phyloP scores from a whole-genome alignment of 2,329 filamentous ascomycete species.

The Malbranchea zuffiana region DNA sequence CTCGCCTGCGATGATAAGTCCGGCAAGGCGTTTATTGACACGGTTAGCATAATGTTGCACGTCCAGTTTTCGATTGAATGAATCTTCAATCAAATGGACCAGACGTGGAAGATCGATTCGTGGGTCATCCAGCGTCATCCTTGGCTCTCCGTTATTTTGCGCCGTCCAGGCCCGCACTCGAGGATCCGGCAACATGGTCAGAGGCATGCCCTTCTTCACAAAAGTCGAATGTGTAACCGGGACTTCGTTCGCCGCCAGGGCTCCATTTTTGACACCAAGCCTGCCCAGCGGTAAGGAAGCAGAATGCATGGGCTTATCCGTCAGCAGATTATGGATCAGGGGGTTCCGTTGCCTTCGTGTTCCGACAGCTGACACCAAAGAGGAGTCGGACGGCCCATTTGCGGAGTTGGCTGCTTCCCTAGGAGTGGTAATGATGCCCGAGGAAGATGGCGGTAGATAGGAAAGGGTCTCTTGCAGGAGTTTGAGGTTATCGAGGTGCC shows the following conservation, averaged over 20 bases:
- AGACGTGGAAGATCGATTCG: constrained; percentile 74
- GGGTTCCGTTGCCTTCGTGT: constrained; percentile 63
- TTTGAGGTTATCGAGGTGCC: constrained; percentile 60
- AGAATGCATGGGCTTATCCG: constrained; percentile 85
- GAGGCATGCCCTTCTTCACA: constrained; percentile 79
- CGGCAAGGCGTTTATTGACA: constrained; percentile 71
- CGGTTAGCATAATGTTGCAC: constrained; percentile 70
- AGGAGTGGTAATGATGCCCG: constrained; percentile 79
- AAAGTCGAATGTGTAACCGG: constrained; percentile 58
- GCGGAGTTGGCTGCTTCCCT: constrained; percentile 61
- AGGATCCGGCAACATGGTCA: constrained; percentile 71
- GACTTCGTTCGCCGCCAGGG: constrained; percentile 24
- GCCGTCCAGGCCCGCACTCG: constrained; percentile 55
- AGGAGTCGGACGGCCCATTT: constrained; percentile 19
- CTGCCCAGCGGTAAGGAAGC: constrained; percentile 73
- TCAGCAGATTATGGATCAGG: constrained; percentile 88
- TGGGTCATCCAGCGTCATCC: constrained; percentile 63
- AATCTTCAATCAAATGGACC: constrained; percentile 82
- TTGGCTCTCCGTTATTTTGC: constrained; percentile 47
- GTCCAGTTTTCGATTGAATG: constrained; percentile 76
- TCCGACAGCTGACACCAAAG: constrained; percentile 39
- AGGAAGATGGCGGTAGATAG: constrained; percentile 71
- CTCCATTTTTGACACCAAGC: constrained; percentile 35
- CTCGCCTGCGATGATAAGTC: constrained; percentile 86
- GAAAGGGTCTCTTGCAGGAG: constrained; percentile 60